phyloP scores from a whole-genome alignment of 1,284 basidiomycete species.

The Taiwanofungus camphoratus region DNA sequence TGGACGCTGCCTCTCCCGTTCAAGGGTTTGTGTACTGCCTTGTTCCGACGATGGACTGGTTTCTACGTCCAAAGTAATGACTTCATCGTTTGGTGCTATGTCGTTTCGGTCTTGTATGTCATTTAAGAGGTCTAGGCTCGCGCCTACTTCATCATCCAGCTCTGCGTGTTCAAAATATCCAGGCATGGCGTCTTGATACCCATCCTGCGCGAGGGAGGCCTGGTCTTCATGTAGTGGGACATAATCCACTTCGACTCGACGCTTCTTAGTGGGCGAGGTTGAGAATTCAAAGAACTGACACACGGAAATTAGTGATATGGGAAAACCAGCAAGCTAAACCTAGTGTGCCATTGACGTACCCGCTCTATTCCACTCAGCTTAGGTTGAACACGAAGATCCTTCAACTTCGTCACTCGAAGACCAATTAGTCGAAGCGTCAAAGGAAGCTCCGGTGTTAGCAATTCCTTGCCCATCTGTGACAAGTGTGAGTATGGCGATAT shows the following conservation, averaged over 20 bases:
- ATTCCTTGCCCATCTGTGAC: slow-evolving; percentile 68
- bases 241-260: slow-evolving; percentile 12
- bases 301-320: background rate
- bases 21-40: background rate
- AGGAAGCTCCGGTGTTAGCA: slow-evolving; percentile 77
- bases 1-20: background rate
- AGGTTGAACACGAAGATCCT: slow-evolving; percentile 58
- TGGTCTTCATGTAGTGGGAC: too few species aligned
- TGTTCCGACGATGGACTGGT: too few species aligned
- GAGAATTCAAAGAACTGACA: slow-evolving; percentile 51
- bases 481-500: background rate
- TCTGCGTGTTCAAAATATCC: slow-evolving; percentile 49
- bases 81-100: too few species aligned
- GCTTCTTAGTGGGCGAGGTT: slow-evolving; percentile 38
- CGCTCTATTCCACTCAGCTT: slow-evolving; percentile 55
- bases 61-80: background rate
- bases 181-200: slow-evolving; percentile 40
- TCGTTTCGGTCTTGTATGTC: too few species aligned
- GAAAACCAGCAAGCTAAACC: too few species aligned
- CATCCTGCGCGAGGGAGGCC: slow-evolving; percentile 14
- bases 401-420: slow-evolving; percentile 77
- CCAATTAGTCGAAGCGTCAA: slow-evolving; percentile 77
- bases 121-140: background rate
- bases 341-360: slow-evolving; percentile 35
- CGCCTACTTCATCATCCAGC: slow-evolving; percentile 13